These are phyloP conservation scores for Ogataea neopini DNA, from an alignment of 805 yeast genomes.

Conservation along the genomic window DNA sequence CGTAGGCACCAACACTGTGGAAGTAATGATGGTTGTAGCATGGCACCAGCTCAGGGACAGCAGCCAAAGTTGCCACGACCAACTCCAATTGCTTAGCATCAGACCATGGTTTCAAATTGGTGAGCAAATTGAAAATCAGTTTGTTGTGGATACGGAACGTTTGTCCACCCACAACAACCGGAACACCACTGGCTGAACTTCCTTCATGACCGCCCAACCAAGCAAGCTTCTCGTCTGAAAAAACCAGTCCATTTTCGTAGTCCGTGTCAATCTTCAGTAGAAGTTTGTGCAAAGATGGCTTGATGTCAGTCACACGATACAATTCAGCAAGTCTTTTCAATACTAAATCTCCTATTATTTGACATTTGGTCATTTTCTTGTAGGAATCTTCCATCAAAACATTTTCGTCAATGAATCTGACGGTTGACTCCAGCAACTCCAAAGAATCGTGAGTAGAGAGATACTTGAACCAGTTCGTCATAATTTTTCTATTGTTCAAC, in stretches of 20 bases:
- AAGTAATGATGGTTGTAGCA: conserved; percentile 63
- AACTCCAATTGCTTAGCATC: conserved; percentile 62
- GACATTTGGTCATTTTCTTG: conserved; percentile 68
- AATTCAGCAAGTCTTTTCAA: conserved; percentile 58
- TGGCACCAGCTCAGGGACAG: conserved; percentile 69
- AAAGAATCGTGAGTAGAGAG: conserved; percentile 55
- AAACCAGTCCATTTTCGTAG: conserved; percentile 47
- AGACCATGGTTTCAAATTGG: conserved; percentile 79
- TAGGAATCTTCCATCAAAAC: conserved; percentile 62
- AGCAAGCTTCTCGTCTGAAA: conserved; percentile 44
- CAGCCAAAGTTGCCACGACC: conserved; percentile 48
- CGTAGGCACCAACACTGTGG: conserved; percentile 66
- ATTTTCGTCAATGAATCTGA: conserved; percentile 48
- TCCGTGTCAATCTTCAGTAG: conserved; percentile 52
- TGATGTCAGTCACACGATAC: conserved; percentile 37
- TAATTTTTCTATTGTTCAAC: conserved; percentile 53
- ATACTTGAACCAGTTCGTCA: conserved; percentile 68
- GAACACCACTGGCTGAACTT: conserved; percentile 39
- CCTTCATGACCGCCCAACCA: conserved; percentile 43
- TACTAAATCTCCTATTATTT: conserved; percentile 76
- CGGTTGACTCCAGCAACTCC: conserved; percentile 39
- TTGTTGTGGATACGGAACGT: conserved; percentile 67
- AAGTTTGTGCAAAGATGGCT: conserved; percentile 44
- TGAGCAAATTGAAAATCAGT: conserved; percentile 60
- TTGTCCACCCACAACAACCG: conserved; percentile 48